These are phyloP conservation scores for Sequoiadendron giganteum DNA, from an alignment of 75 land plant genomes.

Conservation along the genomic window DNA sequence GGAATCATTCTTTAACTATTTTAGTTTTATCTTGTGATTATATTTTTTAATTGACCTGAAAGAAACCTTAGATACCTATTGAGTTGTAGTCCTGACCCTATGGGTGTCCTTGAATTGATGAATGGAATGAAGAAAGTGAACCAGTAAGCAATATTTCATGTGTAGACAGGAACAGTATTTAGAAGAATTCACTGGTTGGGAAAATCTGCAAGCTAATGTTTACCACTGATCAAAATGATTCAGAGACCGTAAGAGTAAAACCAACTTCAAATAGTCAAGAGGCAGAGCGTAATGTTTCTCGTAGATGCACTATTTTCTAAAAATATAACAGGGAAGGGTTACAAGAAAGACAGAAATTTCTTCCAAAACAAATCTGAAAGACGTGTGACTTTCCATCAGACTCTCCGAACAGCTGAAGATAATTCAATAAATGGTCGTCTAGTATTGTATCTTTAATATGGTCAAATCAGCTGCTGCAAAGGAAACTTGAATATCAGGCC, in stretches of 20 bases:
- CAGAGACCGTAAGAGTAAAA: not conserved
- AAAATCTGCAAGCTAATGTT: not conserved
- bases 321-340: not conserved
- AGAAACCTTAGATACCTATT: not conserved
- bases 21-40: not conserved
- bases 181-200: not conserved
- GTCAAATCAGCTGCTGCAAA: not conserved
- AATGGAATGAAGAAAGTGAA: not conserved
- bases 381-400: not conserved
- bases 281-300: not conserved
- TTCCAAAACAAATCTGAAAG: not conserved
- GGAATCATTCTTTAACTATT: not conserved
- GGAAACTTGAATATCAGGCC: not conserved
- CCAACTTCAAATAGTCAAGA: not conserved
- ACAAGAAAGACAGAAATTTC: not conserved
- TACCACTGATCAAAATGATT: not conserved
- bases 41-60: not conserved
- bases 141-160: not conserved
- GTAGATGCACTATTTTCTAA: not conserved
- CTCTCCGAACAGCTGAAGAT: not conserved
- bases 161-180: not conserved
- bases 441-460: not conserved
- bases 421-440: not conserved
- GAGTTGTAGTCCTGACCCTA: not conserved
- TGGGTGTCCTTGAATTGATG: not conserved